Percentiles rank a stretch among this genome's conserved stretches.
These are phyloP conservation scores for Phlebiopsis flavidoalba DNA, from an alignment of 768 basidiomycete genomes.

Conservation along the genomic window DNA sequence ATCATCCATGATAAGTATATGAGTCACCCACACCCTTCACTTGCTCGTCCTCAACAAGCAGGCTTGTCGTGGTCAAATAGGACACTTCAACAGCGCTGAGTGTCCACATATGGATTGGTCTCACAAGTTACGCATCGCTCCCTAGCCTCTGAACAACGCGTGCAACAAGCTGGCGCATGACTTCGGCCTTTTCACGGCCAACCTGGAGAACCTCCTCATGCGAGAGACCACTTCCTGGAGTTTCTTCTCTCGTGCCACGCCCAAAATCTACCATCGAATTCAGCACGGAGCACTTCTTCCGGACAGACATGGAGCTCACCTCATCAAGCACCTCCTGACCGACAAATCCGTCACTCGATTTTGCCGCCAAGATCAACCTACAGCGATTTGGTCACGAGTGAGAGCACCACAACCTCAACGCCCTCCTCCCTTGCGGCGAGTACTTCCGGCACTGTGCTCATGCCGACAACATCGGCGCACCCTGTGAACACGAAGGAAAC, in stretches of 20 bases:
- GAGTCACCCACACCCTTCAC: no score
- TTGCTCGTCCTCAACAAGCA: no score
- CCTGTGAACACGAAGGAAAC: constrained; percentile 65
- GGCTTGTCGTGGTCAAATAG: no score
- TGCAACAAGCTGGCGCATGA: constrained; percentile 68
- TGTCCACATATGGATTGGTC: no score
- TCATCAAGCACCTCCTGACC: constrained; percentile 70
- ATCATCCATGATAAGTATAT: no score
- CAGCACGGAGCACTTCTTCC: not conserved
- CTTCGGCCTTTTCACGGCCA: constrained; percentile 62
- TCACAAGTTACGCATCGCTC: no score
- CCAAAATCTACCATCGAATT: constrained; percentile 46
- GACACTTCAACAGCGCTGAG: no score
- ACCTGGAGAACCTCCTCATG: constrained; percentile 75
- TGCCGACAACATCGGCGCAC: constrained; percentile 91
- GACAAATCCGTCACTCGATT: constrained; percentile 62
- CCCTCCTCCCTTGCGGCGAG: constrained; percentile 74
- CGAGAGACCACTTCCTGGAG: constrained; percentile 54
- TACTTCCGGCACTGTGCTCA: constrained; percentile 92
- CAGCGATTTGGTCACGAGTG: constrained; percentile 83
- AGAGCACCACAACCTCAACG: constrained; percentile 71
- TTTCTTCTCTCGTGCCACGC: constrained; percentile 38
- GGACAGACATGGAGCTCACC: constrained; percentile 33
- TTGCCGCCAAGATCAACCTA: constrained; percentile 66
- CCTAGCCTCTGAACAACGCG: constrained; percentile 42